These are phyloP conservation scores for Roridomyces roridus DNA, from an alignment of 768 basidiomycete species.

Conservation along the genomic window DNA sequence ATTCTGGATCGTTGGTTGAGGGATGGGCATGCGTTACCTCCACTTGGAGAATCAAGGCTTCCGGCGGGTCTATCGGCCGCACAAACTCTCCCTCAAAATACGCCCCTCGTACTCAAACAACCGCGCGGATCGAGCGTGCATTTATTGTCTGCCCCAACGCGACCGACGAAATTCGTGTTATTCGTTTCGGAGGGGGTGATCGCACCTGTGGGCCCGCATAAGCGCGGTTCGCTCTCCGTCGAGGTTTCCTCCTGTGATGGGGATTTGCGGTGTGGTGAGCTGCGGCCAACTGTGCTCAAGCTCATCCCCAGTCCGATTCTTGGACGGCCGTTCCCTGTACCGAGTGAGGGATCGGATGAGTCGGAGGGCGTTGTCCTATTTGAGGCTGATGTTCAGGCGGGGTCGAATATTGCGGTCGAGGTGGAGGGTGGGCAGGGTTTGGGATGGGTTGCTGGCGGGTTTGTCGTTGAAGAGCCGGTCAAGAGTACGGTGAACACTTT, in stretches of 20 bases:
- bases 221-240: slow-evolving; percentile 48
- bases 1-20: slow-evolving; percentile 73
- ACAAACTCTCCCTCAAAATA: slow-evolving; percentile 42
- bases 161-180: slow-evolving; percentile 48
- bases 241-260: slow-evolving; percentile 54
- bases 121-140: slow-evolving; percentile 53
- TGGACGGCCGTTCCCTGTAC: slow-evolving; percentile 64
- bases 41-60: slow-evolving; percentile 9
- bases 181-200: slow-evolving; percentile 69
- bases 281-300: slow-evolving; percentile 56
- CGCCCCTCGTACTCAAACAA: slow-evolving; percentile 48
- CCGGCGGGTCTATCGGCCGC: slow-evolving; percentile 31
- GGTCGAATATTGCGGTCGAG: slow-evolving; percentile 50
- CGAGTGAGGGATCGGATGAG: slow-evolving; percentile 74
- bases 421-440: slow-evolving; percentile 55
- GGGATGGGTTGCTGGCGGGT: slow-evolving; percentile 69
- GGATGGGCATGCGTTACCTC: slow-evolving; percentile 58
- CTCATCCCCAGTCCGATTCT: slow-evolving; percentile 68
- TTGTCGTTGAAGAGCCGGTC: slow-evolving; percentile 43
- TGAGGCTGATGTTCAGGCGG: slow-evolving; percentile 50
- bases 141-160: slow-evolving; percentile 52
- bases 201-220: slow-evolving; percentile 54
- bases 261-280: slow-evolving; percentile 39
- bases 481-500: slow-evolving; percentile 40
- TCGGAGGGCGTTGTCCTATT: slow-evolving; percentile 76